Base-by-base conservation (phyloP, 768 basidiomycete species). In the Podaxis mareebaensis region DNA sequence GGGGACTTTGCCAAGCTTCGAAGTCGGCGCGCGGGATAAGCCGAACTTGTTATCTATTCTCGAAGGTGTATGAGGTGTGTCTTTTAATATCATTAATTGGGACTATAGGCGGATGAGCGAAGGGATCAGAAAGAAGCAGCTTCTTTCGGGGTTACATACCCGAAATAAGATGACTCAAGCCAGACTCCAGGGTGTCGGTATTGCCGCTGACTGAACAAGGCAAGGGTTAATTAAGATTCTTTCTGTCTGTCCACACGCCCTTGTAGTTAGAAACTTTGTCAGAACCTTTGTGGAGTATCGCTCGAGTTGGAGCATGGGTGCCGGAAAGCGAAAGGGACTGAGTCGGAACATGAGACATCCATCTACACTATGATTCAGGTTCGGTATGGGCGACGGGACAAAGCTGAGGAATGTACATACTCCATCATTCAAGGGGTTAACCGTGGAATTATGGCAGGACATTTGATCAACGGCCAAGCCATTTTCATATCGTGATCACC, bases 101-200 rank as follows among this genome's bases (percentile, higher is more conserved):
- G 36, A 30, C 7, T 42, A 53, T 53, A 40, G 48, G 48, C 39
- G 49, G 15, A 15, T 51, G 38, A 39, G 22, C 30, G 2, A 36
- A 60, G 13, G 44, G 13, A 60, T 60, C 59, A 60, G 48, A 39
- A 56, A 54, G 60, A 61, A 61, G 60, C 52, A n/a, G 13, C 52
- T 39, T 33, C 52, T 11, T 42, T 53, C 52, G 51, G 51, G 40
- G 12, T 30, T 53, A 61, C 28, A 53, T 52, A 26, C 60, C 52
- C 51, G 52, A 61, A 61, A 61, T 61, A 52, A 33, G 52, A n/a
- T 54, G 42, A 39, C 60, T 61, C 52, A 44, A 38, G 26, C 38
- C 51, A 53, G 5, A n/a, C 28, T 61, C 52, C 60, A 53, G 26
- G 33, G 52, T 61, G 52, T 12, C 28, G 51, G n/a, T 3, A 42